Conservation (phyloP, 306 rosid species). For the Quercus gilva region DNA sequence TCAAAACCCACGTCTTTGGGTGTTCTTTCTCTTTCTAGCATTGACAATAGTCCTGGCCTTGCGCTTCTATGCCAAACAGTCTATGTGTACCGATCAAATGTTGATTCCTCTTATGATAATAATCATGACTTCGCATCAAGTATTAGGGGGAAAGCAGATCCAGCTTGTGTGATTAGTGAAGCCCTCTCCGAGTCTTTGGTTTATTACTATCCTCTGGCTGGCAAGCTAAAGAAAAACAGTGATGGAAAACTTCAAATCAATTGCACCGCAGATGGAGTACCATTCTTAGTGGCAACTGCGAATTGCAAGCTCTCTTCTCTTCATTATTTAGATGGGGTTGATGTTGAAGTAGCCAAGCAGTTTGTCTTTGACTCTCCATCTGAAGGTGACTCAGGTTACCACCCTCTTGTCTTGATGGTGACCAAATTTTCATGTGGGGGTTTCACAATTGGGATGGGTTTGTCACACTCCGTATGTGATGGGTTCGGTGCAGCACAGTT, state of each 20-base stretch:
- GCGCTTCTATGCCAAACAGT: constrained; percentile 4
- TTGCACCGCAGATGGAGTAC: constrained; percentile 50
- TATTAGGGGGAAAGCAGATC: constrained; percentile 23
- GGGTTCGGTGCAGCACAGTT: constrained; percentile 45
- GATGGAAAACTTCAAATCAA: constrained; percentile 40
- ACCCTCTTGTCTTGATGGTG: constrained; percentile 40
- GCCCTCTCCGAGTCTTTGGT: constrained; percentile 42
- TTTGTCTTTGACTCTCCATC: constrained; percentile 34
- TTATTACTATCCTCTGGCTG: constrained; percentile 51
- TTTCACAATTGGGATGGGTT: constrained; percentile 48
- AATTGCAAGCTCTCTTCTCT: constrained; percentile 44
- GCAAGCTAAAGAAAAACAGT: constrained; percentile 23
- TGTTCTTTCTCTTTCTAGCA: constrained; percentile 22
- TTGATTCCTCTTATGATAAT: neutral
- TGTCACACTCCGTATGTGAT: constrained; percentile 51
- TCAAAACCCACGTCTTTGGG: constrained; percentile 15
- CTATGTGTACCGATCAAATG: neutral
- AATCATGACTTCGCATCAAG: neutral
- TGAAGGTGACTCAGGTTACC: constrained; percentile 23
- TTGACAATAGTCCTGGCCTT: neutral
- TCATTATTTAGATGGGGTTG: constrained; percentile 41
- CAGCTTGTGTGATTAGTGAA: constrained; percentile 31
- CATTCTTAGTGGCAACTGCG: constrained; percentile 43
- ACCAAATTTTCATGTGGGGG: constrained; percentile 53
- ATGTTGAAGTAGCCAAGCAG: constrained; percentile 26